Percentiles rank a stretch among this genome's conserved stretches.
These are phyloP conservation scores for Sodiomyces alkalinus DNA, from an alignment of 2,329 filamentous ascomycete species.

Conservation along the genomic window DNA sequence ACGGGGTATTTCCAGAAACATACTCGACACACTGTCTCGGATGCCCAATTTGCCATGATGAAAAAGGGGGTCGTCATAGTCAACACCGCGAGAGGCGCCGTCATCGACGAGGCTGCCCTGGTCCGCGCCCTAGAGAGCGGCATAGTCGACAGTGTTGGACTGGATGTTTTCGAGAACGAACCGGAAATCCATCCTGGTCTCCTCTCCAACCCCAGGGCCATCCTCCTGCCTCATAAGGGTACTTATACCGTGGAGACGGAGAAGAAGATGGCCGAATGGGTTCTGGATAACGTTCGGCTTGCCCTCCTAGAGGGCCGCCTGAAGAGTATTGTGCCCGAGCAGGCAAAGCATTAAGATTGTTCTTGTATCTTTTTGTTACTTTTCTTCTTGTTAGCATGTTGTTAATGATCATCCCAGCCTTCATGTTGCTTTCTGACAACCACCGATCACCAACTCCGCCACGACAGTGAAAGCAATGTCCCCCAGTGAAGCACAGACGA, in stretches of 20 bases:
- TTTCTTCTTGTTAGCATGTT: background rate
- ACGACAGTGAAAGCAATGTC: constrained; percentile 1
- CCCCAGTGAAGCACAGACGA: background rate
- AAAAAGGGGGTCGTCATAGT: constrained; percentile 63
- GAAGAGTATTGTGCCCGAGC: constrained; percentile 59
- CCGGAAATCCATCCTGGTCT: constrained; percentile 61
- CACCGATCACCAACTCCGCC: background rate
- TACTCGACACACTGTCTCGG: constrained; percentile 64
- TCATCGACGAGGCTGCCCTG: constrained; percentile 69
- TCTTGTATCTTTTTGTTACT: background rate
- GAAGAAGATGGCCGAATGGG: constrained; percentile 60
- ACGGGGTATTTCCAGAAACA: constrained; percentile 33
- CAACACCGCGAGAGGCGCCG: constrained; percentile 70
- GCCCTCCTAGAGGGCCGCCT: constrained; percentile 48
- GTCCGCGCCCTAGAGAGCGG: constrained; percentile 57
- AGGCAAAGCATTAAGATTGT: too few species aligned
- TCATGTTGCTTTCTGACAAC: too few species aligned
- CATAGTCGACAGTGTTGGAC: constrained; percentile 52
- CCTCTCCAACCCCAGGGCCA: constrained; percentile 51
- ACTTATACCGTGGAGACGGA: constrained; percentile 60
- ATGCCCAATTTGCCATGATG: constrained; percentile 57
- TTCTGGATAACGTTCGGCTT: constrained; percentile 51
- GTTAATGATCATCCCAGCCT: too few species aligned
- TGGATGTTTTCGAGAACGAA: constrained; percentile 77
- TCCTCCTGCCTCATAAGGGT: constrained; percentile 75